Percentiles rank a stretch among this genome's conserved stretches.
Evolutionary conservation across 2,329 filamentous ascomycete genomes (phyloP).

Genomic region (Aspergillus thermomutatus): DNA sequence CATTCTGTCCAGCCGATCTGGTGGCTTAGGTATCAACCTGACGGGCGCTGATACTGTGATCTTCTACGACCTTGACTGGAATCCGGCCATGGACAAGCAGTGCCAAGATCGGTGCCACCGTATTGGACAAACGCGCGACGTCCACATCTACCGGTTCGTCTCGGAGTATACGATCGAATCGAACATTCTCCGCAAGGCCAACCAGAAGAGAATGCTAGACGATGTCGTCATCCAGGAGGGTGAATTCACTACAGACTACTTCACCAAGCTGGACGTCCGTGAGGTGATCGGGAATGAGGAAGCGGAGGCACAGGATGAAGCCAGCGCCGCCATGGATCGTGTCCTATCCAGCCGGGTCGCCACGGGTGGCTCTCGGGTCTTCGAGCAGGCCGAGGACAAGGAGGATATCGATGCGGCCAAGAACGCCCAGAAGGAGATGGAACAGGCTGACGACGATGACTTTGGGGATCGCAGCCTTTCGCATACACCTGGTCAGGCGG

Average conservation of each 20-base stretch:
- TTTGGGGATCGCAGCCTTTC: constrained; percentile 64
- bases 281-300: constrained; percentile 63
- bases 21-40: constrained; percentile 91
- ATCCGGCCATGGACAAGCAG: constrained; percentile 99
- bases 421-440: constrained; percentile 81
- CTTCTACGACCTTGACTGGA: constrained; percentile 99
- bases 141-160: constrained; percentile 94
- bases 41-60: constrained; percentile 97
- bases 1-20: constrained; percentile 90
- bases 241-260: constrained; percentile 95
- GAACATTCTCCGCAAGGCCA: constrained; percentile 93
- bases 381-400: constrained; percentile 86
- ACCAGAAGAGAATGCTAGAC: constrained; percentile 96
- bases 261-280: constrained; percentile 70
- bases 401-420: constrained; percentile 89
- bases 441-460: constrained; percentile 78
- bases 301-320: constrained; percentile 62
- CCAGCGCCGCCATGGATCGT: constrained; percentile 78
- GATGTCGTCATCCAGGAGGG: constrained; percentile 98
- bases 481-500: constrained; percentile 28
- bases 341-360: constrained; percentile 67
- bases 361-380: constrained; percentile 64
- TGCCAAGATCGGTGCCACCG: constrained; percentile 97
- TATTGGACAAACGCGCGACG: constrained; percentile 94
- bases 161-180: constrained; percentile 95